Conservation (phyloP, 768 basidiomycete species). For the Pulveroboletus frians region DNA sequence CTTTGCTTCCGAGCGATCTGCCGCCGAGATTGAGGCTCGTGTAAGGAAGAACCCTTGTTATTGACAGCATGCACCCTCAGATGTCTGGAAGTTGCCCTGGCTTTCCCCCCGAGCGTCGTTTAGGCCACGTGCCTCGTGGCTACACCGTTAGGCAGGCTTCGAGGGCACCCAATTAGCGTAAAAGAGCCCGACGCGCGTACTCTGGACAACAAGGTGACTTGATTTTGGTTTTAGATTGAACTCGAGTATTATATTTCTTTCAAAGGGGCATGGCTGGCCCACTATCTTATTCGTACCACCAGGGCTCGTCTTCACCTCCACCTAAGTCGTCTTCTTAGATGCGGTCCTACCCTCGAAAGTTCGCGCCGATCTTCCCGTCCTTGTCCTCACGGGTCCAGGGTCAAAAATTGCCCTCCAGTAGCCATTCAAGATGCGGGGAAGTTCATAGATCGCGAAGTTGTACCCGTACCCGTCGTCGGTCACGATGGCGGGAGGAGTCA, state of each 20-base stretch:
- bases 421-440: conserved; percentile 42
- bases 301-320: conserved; percentile 46
- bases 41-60: conserved; percentile 32
- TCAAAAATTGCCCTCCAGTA: conserved; percentile 41
- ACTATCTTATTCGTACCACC: conserved; percentile 68
- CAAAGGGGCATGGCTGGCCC: conserved; percentile 58
- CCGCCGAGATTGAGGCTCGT: conserved; percentile 50
- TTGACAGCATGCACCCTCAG: conserved; percentile 9
- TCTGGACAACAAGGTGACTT: conserved; percentile 16
- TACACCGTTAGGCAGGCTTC: no score
- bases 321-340: conserved; percentile 25
- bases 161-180: conserved; percentile 1
- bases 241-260: conserved; percentile 46
- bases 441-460: conserved; percentile 46
- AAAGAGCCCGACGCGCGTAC: conserved; percentile 9
- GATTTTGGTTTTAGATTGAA: conserved; percentile 2
- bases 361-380: conserved; percentile 47
- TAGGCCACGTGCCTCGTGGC: not conserved
- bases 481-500: conserved; percentile 54
- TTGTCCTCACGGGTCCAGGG: conserved; percentile 57
- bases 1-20: conserved; percentile 45
- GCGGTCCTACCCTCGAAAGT: conserved; percentile 41
- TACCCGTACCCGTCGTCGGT: conserved; percentile 50
- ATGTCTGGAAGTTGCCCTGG: conserved; percentile 24
- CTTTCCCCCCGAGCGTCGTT: conserved; percentile 17